Percentiles rank a stretch among this genome's conserved stretches.
Conservation (phyloP, 2,329 filamentous ascomycete genomes). For the Phialophora verrucosa region DNA sequence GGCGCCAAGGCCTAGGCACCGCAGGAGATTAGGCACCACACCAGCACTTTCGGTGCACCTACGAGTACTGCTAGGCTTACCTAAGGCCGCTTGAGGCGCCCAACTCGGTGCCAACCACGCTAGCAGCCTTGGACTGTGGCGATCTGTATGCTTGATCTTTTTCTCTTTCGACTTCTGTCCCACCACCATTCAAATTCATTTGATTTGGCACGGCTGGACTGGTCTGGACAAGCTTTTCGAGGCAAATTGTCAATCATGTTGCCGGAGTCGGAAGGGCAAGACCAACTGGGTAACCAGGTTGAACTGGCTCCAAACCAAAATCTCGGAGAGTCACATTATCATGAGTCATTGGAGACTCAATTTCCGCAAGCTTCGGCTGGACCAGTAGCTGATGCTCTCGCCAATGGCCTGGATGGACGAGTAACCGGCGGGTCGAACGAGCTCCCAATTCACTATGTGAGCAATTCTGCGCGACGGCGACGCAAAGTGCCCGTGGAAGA, state of each 20-base stretch:
- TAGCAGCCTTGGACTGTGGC: not conserved
- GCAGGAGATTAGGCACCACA: too few species aligned
- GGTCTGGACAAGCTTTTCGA: not conserved
- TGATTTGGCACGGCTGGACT: not conserved
- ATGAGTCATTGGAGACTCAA: not conserved
- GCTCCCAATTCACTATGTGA: slow-evolving; percentile 15
- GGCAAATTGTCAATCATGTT: not conserved
- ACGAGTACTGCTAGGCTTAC: not conserved
- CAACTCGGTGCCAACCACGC: not conserved
- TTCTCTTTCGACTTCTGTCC: not conserved
- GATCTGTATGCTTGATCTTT: not conserved
- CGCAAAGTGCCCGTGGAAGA: slow-evolving; percentile 18
- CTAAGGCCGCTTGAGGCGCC: not conserved
- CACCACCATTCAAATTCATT: not conserved
- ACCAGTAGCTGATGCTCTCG: not conserved
- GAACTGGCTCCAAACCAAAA: not conserved
- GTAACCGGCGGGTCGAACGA: not conserved
- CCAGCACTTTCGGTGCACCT: too few species aligned
- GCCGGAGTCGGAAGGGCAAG: not conserved
- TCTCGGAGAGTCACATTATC: not conserved
- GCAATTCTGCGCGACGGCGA: slow-evolving; percentile 6
- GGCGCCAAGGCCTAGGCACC: too few species aligned
- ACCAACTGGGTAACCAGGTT: not conserved
- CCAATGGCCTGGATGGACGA: not conserved
- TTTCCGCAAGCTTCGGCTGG: not conserved